Base-by-base conservation (phyloP, 176 grass and related monocot genomes). In the Ensete ventricosum region DNA sequence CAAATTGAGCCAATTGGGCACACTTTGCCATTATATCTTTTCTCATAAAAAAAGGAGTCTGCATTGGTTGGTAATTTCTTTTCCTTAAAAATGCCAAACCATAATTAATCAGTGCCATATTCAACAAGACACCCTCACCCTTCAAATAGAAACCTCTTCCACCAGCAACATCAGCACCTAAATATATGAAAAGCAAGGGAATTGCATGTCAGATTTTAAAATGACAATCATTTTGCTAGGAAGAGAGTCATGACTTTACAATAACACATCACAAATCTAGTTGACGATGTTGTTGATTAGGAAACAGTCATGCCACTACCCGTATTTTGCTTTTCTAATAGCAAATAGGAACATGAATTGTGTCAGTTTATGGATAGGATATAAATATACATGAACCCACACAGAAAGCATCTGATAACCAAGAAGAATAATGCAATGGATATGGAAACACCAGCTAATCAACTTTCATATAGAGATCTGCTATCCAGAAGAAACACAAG, bases 31-130 rank as follows among this genome's bases (percentile, higher is more conserved):
- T 92, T 20, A 87, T 85, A 23, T 96, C 89, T 55, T 92, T 96
- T 79, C 93, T 90, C 93, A 96, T 96, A 75, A 96, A 92, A 82
- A 96, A 89, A 13, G 89, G 92, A 60, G 92, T 92, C 52, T 96
- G 92, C 75, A 96, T 89, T 80, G 83, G 76, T 55, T 81, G 52
- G 74, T 92, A 89, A 9, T 64, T 72, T 77, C 84, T 73, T 51
- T 77, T 62, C 67, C 59, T 80, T 66, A 97, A 82, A 85, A 97
- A 97, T 83, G 90, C 55, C 21, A 97, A 64, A 2, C 90, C 90
- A 8, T 83, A 97, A 75, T 97, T 93, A 86, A 93, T 87, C 64
- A 98, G 78, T 1, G 95, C 95, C 82, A 82, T 73, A 66, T 99
- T 99, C 53, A 99, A 80, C 11, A 93, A 70, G 68, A 99, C 90